A percentile compares a stretch with the other conserved stretches of the same genome.
Evolutionary conservation across 73 alveolate genomes (phyloP).

Genomic region (Blepharisma japonicum): DNA sequence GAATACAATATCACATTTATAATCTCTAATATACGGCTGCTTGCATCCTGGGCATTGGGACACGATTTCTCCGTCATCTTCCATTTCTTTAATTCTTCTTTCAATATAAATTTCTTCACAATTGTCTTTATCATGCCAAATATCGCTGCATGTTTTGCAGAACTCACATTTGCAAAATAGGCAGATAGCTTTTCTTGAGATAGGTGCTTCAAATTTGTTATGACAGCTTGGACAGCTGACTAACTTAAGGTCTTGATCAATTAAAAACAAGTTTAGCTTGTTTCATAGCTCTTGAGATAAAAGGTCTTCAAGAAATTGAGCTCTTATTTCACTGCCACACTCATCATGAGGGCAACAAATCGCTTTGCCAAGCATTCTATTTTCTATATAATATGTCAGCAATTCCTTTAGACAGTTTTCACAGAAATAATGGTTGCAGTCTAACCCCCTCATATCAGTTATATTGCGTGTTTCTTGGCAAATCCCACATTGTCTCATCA

Average conservation of each 20-base stretch:
- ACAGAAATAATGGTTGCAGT: too few species aligned
- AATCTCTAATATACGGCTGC: constrained; percentile 33
- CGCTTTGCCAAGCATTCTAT: too few species aligned
- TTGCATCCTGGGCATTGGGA: background rate
- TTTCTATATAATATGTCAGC: too few species aligned
- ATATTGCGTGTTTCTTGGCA: too few species aligned
- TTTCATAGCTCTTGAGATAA: too few species aligned
- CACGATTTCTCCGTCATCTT: background rate
- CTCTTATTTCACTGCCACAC: too few species aligned
- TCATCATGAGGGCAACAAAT: too few species aligned
- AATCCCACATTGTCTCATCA: too few species aligned
- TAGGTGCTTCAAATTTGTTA: background rate
- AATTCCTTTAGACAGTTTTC: too few species aligned
- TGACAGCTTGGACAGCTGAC: background rate
- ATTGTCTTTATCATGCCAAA: background rate
- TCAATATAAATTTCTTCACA: background rate
- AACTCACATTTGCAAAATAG: background rate
- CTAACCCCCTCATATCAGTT: too few species aligned
- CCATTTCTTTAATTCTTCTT: background rate
- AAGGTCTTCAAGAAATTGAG: too few species aligned
- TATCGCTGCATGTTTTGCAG: background rate
- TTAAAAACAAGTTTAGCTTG: too few species aligned
- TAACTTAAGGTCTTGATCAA: background rate
- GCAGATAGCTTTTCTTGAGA: background rate
- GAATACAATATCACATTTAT: constrained; percentile 37